phyloP scores from a whole-genome alignment of 495 filamentous ascomycete species.

The Podospora comata region DNA sequence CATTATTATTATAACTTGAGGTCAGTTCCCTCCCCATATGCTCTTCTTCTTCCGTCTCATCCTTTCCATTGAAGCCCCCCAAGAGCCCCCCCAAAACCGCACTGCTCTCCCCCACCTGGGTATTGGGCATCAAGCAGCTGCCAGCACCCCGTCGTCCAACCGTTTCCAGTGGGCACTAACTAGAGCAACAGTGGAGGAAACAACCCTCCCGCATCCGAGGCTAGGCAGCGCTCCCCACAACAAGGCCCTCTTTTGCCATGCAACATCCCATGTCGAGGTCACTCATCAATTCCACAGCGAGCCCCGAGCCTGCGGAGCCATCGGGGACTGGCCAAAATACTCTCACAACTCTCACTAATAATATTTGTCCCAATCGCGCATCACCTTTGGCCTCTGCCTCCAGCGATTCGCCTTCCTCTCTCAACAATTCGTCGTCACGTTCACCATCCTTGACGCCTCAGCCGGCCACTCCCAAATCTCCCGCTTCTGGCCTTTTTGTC shows the following conservation, averaged over 20 bases:
- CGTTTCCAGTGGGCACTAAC: conserved; percentile 1
- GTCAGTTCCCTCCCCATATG: not conserved
- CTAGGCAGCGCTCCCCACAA: conserved; percentile 30
- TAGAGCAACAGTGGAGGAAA: not conserved
- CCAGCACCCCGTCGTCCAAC: not conserved
- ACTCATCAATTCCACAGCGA: conserved; percentile 30
- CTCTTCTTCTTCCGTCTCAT: not conserved
- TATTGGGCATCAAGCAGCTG: not conserved
- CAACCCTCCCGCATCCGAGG: conserved; percentile 20
- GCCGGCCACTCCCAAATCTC: conserved; percentile 39
- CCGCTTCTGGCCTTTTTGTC: conserved; percentile 32
- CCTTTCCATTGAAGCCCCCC: too few relatives aligned
- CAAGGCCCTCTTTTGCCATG: conserved; percentile 29
- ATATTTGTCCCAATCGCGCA: conserved; percentile 26
- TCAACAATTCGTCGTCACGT: conserved; percentile 34
- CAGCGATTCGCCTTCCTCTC: conserved; percentile 34
- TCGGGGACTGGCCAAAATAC: not conserved
- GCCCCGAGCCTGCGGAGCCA: conserved; percentile 25
- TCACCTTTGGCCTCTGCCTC: conserved; percentile 25
- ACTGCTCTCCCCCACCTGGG: not conserved
- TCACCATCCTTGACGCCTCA: conserved; percentile 38
- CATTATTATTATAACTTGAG: not conserved
- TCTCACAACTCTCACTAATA: not conserved
- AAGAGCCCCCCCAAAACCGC: not conserved
- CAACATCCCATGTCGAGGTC: conserved; percentile 27